phyloP scores from a whole-genome alignment of 2,329 filamentous ascomycete genomes.

The Claviceps maximensis region DNA sequence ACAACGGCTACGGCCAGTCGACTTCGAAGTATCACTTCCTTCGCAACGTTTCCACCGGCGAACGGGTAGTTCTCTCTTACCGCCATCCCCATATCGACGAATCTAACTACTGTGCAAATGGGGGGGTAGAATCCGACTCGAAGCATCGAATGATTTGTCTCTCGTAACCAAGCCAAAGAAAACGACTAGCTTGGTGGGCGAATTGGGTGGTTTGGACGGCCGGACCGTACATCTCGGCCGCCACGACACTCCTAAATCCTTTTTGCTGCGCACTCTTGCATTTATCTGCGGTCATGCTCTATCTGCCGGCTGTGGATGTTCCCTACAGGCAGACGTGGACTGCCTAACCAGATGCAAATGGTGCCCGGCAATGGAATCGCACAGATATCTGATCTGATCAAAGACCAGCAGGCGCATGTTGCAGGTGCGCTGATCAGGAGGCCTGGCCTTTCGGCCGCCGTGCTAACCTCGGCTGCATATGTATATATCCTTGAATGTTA shows the following conservation, averaged over 20 bases:
- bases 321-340: neutral
- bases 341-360: too few relatives aligned
- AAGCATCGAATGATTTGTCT: too few relatives aligned
- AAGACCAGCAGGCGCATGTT: neutral
- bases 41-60: too few relatives aligned
- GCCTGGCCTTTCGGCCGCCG: neutral
- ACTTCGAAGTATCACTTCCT: too few relatives aligned
- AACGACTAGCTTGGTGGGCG: neutral
- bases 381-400: neutral
- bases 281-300: neutral
- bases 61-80: too few relatives aligned
- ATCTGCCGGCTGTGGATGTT: neutral
- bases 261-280: neutral
- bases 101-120: too few relatives aligned
- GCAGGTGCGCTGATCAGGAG: neutral
- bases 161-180: too few relatives aligned
- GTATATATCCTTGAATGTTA: neutral
- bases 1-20: too few relatives aligned
- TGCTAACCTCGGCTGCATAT: neutral
- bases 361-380: neutral
- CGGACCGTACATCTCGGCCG: neutral
- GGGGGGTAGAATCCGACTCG: too few relatives aligned
- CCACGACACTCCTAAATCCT: neutral
- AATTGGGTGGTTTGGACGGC: neutral
- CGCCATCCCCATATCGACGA: too few relatives aligned